Conservation (phyloP, 2,329 filamentous ascomycete genomes). For the Fusarium xyrophilum region DNA sequence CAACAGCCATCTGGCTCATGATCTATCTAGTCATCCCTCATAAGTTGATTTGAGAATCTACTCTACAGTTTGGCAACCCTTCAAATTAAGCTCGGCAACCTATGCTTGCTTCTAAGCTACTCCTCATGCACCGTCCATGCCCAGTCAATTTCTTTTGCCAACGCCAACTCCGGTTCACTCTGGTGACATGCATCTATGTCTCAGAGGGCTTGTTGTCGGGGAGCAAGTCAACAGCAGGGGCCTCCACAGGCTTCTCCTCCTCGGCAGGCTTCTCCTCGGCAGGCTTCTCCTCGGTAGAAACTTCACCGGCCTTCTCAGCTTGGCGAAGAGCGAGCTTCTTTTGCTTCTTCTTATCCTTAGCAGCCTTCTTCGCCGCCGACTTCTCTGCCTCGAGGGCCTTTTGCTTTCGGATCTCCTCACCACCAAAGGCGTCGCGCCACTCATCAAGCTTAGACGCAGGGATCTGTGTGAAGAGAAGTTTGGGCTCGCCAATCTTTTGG, state of each 20-base stretch:
- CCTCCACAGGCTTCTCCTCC: conserved; percentile 31
- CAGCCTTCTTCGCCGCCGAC: conserved; percentile 59
- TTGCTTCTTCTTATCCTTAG: conserved; percentile 59
- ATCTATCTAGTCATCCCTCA: conserved; percentile 33
- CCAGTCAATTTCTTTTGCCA: not conserved
- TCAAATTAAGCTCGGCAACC: conserved; percentile 10
- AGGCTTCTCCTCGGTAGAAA: conserved; percentile 17
- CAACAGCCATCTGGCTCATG: conserved; percentile 20
- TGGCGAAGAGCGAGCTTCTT: conserved; percentile 44
- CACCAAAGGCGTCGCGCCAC: conserved; percentile 79
- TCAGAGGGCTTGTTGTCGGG: conserved; percentile 30
- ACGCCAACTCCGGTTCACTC: conserved; percentile 1
- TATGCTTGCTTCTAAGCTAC: conserved; percentile 16
- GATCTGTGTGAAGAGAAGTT: conserved; percentile 82
- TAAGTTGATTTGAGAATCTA: conserved; percentile 37
- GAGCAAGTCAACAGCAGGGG: conserved; percentile 29
- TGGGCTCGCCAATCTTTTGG: conserved; percentile 81
- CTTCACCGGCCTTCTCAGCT: conserved; percentile 22
- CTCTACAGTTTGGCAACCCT: conserved; percentile 29
- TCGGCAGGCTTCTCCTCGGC: not conserved
- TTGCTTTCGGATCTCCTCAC: conserved; percentile 70
- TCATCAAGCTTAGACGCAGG: conserved; percentile 81
- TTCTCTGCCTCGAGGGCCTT: conserved; percentile 64
- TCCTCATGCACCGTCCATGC: conserved; percentile 8
- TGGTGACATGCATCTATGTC: conserved; percentile 4